Evolutionary conservation across 2,329 filamentous ascomycete genomes (phyloP).

Genomic region (Grosmannia huntii): DNA sequence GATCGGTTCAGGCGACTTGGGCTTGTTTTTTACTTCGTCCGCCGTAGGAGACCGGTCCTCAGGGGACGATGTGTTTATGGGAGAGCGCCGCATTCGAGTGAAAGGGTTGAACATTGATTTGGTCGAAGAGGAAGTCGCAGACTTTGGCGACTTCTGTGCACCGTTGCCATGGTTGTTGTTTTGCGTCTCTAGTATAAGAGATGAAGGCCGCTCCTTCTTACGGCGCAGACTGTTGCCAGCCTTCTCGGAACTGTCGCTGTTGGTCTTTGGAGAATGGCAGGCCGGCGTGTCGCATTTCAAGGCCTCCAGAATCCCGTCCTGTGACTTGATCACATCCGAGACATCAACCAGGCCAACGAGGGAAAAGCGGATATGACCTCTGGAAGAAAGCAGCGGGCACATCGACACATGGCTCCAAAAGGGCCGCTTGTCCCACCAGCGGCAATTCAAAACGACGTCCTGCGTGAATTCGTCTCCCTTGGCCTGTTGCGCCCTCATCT

Average conservation of each 20-base stretch:
- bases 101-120: slow-evolving; percentile 11
- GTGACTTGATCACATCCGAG: slow-evolving; percentile 36
- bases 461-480: slow-evolving; percentile 22
- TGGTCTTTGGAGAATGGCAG: neutral
- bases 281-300: slow-evolving; percentile 25
- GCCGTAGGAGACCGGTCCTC: neutral
- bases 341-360: slow-evolving; percentile 46
- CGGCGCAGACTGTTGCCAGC: neutral
- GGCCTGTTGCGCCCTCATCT: slow-evolving; percentile 22
- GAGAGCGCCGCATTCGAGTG: slow-evolving; percentile 4
- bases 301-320: slow-evolving; percentile 36
- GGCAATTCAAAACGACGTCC: slow-evolving; percentile 28
- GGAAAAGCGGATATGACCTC: slow-evolving; percentile 36
- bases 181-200: neutral
- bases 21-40: neutral
- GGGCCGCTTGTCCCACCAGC: slow-evolving; percentile 33
- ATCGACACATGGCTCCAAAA: slow-evolving; percentile 45
- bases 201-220: neutral
- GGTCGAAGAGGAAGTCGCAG: neutral
- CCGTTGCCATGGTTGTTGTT: neutral
- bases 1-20: neutral
- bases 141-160: neutral
- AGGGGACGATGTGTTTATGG: neutral
- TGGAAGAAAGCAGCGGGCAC: slow-evolving; percentile 34
- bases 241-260: neutral